Evolutionary conservation across 1,284 basidiomycete genomes (phyloP), one percentile per base, ranked within the genome.

Genomic region (Mycena sp.): DNA sequence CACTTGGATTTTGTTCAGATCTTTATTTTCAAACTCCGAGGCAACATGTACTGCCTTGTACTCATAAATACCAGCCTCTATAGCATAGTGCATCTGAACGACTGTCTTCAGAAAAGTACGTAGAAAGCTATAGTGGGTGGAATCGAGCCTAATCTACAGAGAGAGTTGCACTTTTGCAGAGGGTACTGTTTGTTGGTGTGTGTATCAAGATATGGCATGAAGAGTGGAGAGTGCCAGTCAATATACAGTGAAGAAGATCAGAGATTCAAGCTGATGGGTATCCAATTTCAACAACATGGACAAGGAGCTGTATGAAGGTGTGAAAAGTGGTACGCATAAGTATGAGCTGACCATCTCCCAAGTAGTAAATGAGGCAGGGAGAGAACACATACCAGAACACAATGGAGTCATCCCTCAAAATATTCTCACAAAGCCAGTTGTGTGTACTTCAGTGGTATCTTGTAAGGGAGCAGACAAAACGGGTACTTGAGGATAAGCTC

Each of bases 241-340:
- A n/a, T n/a, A n/a, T n/a, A n/a, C n/a, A n/a, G n/a, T n/a, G 44
- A 44, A 48, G 29, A 16, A 55, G 35, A 25, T 44, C 53, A 19
- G 53, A 32, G 14, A 55, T 45, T 30, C 53, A 55, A 6, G 11
- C 17, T 28, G 16, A 17, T 3, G 28, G 41, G 26, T 55, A 55
- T 32, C 41, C 41, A 11, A 45, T 43, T 10, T 55, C 41, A 14
- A 45, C 16, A 2, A 21, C 32, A 25, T 19, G 40, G 11, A 45
- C 17, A 30, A 37, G 49, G 3, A 50, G 30, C 49, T 50, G 30
- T 19, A 50, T 37, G 32, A 50, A 35, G 5, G 49, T 50, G 19
- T 32, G 49, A 21, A 55, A 45, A 6, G 53, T 55, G 1, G 41
- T 55, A 7, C 40, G 53, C 41, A 55, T 21, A 17, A 55, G 38